Conservation (phyloP, 164 flowering plant genomes). For the Euptelea pleiosperma region DNA sequence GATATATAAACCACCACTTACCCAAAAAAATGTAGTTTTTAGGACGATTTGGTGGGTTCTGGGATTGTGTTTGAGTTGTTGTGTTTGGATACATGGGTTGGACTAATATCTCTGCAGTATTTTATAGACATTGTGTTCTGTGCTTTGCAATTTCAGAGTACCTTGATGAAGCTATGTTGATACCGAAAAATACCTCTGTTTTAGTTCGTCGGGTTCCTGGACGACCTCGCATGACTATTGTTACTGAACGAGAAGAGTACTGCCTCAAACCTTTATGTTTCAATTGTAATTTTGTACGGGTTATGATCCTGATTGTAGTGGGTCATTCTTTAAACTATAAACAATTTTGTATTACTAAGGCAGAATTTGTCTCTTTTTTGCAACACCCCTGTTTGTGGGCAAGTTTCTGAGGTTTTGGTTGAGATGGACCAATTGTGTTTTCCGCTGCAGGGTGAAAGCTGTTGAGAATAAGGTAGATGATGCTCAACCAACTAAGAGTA, state of each 20-base stretch:
- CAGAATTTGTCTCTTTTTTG: not conserved
- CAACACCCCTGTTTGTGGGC: not conserved
- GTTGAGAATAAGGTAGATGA: conserved; percentile 44
- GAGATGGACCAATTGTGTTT: conserved; percentile 14
- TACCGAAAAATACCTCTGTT: conserved; percentile 93
- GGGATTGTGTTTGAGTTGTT: too few relatives aligned
- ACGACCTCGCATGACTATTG: conserved; percentile 87
- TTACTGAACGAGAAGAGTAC: conserved; percentile 75
- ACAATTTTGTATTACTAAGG: too few relatives aligned
- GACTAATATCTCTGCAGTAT: conserved; percentile 21
- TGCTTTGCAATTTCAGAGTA: conserved; percentile 88
- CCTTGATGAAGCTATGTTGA: conserved; percentile 80
- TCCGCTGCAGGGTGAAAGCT: conserved; percentile 57
- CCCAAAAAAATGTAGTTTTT: too few relatives aligned
- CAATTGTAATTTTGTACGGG: too few relatives aligned
- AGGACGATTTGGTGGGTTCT: too few relatives aligned
- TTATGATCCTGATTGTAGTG: not conserved
- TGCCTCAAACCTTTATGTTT: conserved; percentile 32
- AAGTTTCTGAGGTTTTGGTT: conserved; percentile 2
- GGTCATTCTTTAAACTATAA: too few relatives aligned
- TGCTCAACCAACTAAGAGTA: conserved; percentile 42
- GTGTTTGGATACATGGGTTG: conserved; percentile 12
- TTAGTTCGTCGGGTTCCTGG: conserved; percentile 94
- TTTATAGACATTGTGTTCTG: conserved; percentile 35
- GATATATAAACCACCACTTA: too few relatives aligned